Conservation (phyloP, 2,329 filamentous ascomycete genomes). For the Diaporthe nobilis region DNA sequence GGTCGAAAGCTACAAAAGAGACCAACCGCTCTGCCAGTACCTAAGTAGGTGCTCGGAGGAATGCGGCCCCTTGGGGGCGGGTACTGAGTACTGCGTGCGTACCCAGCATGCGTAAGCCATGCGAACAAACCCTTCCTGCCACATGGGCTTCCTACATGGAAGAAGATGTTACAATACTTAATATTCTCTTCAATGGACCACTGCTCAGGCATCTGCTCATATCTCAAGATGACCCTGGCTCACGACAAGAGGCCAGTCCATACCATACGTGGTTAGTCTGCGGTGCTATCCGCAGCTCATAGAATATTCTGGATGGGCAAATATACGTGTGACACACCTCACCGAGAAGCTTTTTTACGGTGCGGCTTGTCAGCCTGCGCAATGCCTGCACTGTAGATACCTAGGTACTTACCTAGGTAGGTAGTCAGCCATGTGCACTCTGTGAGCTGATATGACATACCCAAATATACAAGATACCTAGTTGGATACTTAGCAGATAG, state of each 20-base stretch:
- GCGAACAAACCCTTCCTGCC: not conserved
- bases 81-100: too few species aligned
- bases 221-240: not conserved
- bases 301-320: constrained; percentile 20
- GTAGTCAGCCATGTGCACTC: not conserved
- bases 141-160: too few species aligned
- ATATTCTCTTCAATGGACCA: not conserved
- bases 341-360: not conserved
- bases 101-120: not conserved
- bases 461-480: not conserved
- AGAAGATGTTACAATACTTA: not conserved
- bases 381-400: not conserved
- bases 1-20: not conserved
- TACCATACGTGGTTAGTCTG: not conserved
- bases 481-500: not conserved
- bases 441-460: not conserved
- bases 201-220: not conserved
- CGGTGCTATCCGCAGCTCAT: not conserved
- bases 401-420: not conserved
- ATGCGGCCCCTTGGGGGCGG: not conserved
- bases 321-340: not conserved
- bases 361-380: not conserved
- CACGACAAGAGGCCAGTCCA: not conserved
- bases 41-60: not conserved
- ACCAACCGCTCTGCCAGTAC: not conserved